Conservation (phyloP, 1,139 yeast genomes). For the Pneumocystis wakefieldiae region DNA sequence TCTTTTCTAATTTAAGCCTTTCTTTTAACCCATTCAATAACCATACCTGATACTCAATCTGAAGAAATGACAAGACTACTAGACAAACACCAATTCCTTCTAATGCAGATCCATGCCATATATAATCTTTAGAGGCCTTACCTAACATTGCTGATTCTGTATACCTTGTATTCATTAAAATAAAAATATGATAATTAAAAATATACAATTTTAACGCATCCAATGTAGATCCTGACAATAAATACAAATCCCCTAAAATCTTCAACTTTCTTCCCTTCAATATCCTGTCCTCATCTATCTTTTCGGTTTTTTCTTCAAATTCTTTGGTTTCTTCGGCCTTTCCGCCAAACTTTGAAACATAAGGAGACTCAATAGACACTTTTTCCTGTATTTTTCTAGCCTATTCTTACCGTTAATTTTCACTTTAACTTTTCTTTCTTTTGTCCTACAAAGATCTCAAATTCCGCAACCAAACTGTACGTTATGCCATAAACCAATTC, state of each 20-base stretch:
- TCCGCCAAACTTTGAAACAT: slow-evolving; percentile 6
- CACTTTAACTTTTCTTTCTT: neutral
- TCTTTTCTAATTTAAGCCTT: slow-evolving; percentile 20
- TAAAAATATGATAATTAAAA: neutral
- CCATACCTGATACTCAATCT: slow-evolving; percentile 44
- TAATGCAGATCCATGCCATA: slow-evolving; percentile 79
- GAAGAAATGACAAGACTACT: slow-evolving; percentile 44
- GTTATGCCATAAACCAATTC: slow-evolving; percentile 63
- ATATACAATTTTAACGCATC: slow-evolving; percentile 54
- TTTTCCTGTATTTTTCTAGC: neutral
- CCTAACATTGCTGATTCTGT: slow-evolving; percentile 53
- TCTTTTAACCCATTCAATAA: slow-evolving; percentile 4
- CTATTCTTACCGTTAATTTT: neutral
- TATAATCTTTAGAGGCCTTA: slow-evolving; percentile 50
- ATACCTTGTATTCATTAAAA: neutral
- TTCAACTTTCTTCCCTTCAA: slow-evolving; percentile 63
- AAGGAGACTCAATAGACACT: slow-evolving; percentile 8
- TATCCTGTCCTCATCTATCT: neutral
- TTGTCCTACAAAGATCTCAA: neutral
- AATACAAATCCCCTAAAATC: slow-evolving; percentile 56
- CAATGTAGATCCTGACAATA: slow-evolving; percentile 61
- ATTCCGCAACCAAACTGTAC: neutral
- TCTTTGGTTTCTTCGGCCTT: slow-evolving; percentile 2
- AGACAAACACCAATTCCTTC: slow-evolving; percentile 65
- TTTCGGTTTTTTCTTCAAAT: too few species aligned